A percentile compares a stretch with the other conserved stretches of the same genome.
These are phyloP conservation scores for Dryadomyces sulphureus DNA, from an alignment of 2,329 filamentous ascomycete genomes.

Conservation along the genomic window DNA sequence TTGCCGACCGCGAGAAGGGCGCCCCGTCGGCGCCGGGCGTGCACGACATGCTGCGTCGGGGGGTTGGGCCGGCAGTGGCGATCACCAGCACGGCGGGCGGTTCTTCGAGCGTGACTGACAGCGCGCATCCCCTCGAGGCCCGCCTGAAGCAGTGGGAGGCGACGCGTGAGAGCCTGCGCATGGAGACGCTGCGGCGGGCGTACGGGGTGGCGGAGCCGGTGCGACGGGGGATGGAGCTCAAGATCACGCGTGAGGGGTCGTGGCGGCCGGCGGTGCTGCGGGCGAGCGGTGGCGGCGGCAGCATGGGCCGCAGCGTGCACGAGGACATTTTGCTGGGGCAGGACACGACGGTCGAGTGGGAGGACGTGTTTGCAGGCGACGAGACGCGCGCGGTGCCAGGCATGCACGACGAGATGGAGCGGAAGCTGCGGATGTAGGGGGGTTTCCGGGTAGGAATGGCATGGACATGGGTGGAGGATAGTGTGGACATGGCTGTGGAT, in stretches of 20 bases:
- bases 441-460: no score
- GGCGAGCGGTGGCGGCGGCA: constrained; percentile 28
- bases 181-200: constrained; percentile 72
- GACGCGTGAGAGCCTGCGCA: constrained; percentile 76
- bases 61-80: constrained; percentile 47
- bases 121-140: constrained; percentile 77
- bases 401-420: constrained; percentile 90
- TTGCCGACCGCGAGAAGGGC: constrained; percentile 38
- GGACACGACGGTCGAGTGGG: constrained; percentile 72
- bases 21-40: constrained; percentile 87
- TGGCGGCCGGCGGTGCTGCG: constrained; percentile 63
- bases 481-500: no score
- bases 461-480: no score
- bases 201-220: constrained; percentile 91
- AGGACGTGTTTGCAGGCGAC: constrained; percentile 79
- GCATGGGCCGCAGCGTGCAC: constrained; percentile 44
- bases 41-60: constrained; percentile 82
- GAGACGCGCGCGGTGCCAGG: constrained; percentile 55
- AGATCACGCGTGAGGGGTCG: constrained; percentile 66
- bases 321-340: constrained; percentile 75
- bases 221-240: constrained; percentile 85
- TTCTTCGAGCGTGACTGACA: constrained; percentile 28
- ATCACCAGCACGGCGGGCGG: constrained; percentile 30
- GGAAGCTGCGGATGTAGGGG: constrained; percentile 60
- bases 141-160: constrained; percentile 81